Conservation (phyloP, 306 rosid species). For the Quercus rubra region DNA sequence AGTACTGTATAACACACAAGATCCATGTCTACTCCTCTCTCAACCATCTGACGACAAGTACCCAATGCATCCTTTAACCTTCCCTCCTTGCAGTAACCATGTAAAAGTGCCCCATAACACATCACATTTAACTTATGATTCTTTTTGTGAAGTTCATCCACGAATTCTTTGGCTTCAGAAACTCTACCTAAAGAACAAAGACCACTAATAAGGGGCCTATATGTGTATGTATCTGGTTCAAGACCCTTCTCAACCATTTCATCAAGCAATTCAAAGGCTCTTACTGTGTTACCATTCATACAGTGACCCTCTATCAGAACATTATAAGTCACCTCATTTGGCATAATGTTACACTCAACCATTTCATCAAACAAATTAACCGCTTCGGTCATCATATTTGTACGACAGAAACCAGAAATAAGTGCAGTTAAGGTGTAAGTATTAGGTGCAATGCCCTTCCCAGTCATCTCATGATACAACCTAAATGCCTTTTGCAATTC, state of each 20-base stretch:
- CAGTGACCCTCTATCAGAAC: conserved; percentile 85
- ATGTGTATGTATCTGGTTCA: conserved; percentile 77
- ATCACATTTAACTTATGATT: conserved; percentile 61
- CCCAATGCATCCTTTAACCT: conserved; percentile 67
- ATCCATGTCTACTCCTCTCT: conserved; percentile 78
- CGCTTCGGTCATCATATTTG: conserved; percentile 63
- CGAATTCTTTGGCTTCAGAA: conserved; percentile 73
- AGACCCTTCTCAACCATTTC: conserved; percentile 74
- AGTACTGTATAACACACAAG: conserved; percentile 78
- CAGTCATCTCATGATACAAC: conserved; percentile 70
- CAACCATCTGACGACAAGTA: conserved; percentile 68
- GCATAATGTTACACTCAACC: conserved; percentile 54
- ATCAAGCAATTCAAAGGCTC: conserved; percentile 73
- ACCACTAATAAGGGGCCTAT: conserved; percentile 72
- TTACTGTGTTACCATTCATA: conserved; percentile 48
- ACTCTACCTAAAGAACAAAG: conserved; percentile 74
- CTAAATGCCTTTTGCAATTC: conserved; percentile 53
- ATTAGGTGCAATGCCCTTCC: conserved; percentile 62
- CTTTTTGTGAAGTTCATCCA: conserved; percentile 64
- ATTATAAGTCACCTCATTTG: conserved; percentile 91
- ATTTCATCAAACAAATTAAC: conserved; percentile 60
- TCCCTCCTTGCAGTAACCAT: conserved; percentile 84
- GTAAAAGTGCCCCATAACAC: conserved; percentile 80
- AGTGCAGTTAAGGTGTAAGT: conserved; percentile 70
- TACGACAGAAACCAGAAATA: conserved; percentile 70